Base-by-base conservation (phyloP, 306 rosid genomes). In the Inga laurina region DNA sequence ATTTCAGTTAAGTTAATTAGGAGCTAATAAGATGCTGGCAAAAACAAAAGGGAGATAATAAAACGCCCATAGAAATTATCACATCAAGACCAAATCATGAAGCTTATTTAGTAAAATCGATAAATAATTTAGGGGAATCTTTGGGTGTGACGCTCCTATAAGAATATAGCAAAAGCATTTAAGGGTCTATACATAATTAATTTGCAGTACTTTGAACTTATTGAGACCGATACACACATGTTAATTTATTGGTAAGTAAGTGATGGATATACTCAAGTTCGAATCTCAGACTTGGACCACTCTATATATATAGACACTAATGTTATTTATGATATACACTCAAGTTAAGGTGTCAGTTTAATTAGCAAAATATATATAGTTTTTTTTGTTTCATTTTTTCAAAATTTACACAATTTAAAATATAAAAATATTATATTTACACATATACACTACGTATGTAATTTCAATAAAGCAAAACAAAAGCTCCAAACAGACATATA, bases 141-240 rank as follows among this genome's bases (percentile, higher is more conserved):
- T 35, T 35, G 12, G 72, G 7, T 34, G 72, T 67, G 72, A 37
- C 45, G 22, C 72, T 67, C 45, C 43, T 6, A 67, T 6, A n/a
- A 39, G 51, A 39, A 21, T 9, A 69, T 0, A 21, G 10, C 15
- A 39, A 37, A 6, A 6, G 16, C 52, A 70, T 64, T 64, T 14
- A 30, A 64, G 10, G 18, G 3, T 12, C 18, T 12, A 62, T 9
- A 62, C 19, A 22, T 24, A 61, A 10, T 39, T 54, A 54, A 54
- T 54, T 54, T 18, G 1, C 85, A 0, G 62, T 70, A 37, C 64
- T 64, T 82, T 84, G 41, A 79, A 65, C 79, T 78, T 49, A 19
- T 35, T 81, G 84, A 84, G 81, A 46, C 9, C 34, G 43, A 80
- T 34, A 27, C 30, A 44, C 72, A 75, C 68, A 82, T 79, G 70